Evolutionary conservation across 805 yeast species (phyloP).

Genomic region (Spathaspora gorwiae): DNA sequence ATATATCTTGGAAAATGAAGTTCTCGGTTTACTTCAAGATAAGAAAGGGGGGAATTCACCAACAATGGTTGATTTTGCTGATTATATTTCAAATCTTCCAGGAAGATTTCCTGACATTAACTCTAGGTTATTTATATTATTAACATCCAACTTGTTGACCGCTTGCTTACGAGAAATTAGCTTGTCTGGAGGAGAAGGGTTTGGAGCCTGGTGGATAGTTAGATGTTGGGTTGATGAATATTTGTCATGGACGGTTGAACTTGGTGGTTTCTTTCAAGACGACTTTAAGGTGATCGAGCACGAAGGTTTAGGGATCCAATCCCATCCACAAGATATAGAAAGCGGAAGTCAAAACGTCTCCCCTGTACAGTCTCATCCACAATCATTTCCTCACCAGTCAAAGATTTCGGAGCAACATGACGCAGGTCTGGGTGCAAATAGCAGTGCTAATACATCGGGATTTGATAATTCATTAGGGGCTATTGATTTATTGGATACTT

Average conservation of each 20-base stretch:
- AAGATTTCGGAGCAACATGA: not conserved
- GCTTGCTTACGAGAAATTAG: constrained; percentile 61
- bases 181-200: constrained; percentile 51
- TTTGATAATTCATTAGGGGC: constrained; percentile 8
- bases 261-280: constrained; percentile 48
- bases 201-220: constrained; percentile 73
- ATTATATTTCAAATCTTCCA: constrained; percentile 36
- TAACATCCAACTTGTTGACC: constrained; percentile 51
- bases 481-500: constrained; percentile 10
- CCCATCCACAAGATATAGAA: not conserved
- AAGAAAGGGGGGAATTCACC: constrained; percentile 5
- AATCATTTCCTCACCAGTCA: not conserved
- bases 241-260: constrained; percentile 61
- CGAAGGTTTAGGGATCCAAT: not conserved
- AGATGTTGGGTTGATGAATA: constrained; percentile 76
- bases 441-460: not conserved
- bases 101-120: constrained; percentile 44
- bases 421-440: not conserved
- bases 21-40: constrained; percentile 23
- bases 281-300: constrained; percentile 14
- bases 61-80: constrained; percentile 4
- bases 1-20: constrained; percentile 30
- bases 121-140: constrained; percentile 52
- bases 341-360: not conserved
- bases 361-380: not conserved